Evolutionary conservation across 2,329 filamentous ascomycete genomes (phyloP), one percentile per base, ranked within the genome.

Genomic region (Aspergillus japonicus): DNA sequence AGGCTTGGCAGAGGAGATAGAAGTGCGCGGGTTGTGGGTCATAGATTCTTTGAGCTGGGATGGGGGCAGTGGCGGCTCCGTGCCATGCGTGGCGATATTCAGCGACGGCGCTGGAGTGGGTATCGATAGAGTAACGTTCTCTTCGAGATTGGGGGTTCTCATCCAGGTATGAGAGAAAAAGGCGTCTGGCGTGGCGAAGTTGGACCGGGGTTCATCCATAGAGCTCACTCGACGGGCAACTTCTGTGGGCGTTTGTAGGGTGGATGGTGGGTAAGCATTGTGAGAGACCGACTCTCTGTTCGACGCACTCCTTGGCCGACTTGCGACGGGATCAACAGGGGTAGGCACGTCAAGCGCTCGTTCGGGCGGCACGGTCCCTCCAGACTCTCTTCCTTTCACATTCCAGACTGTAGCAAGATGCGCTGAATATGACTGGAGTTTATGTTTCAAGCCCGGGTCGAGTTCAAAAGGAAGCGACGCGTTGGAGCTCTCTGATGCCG

Each of bases 391-490:
- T 35, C 69, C 62, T 29, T 64, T 50, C 35, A 62, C 58, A 10
- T 60, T 50, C 72, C 72, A 75, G 16, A 74, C 61, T 8, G 65
- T 63, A 31, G 65, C 64, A n/a, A 73, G 66, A 33, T 74, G 71
- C 6, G 70, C 66, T 7, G 69, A 69, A 24, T 69, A 66, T 1
- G 69, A 66, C 47, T 70, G 65, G 3, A 74, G 59, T 50, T 68
- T 71, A 33, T 65, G 65, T 44, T 66, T 69, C 24, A 75, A 44
- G 4, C 65, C 67, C n/a, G 63, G 50, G 14, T 72, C 70, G 19
- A 69, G 47, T 24, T 73, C 69, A 2, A 66, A 66, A 2, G 50
- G 44, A n/a, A 52, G 54, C 4, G 59, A 24, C 1, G 60, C 33
- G 11, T 31, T 39, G 12, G 57, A 57, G 12, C 53, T 62, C n/a